Percentiles rank a stretch among this genome's conserved stretches.
These are phyloP conservation scores for Urtica urens DNA, from an alignment of 306 rosid species.

Conservation along the genomic window DNA sequence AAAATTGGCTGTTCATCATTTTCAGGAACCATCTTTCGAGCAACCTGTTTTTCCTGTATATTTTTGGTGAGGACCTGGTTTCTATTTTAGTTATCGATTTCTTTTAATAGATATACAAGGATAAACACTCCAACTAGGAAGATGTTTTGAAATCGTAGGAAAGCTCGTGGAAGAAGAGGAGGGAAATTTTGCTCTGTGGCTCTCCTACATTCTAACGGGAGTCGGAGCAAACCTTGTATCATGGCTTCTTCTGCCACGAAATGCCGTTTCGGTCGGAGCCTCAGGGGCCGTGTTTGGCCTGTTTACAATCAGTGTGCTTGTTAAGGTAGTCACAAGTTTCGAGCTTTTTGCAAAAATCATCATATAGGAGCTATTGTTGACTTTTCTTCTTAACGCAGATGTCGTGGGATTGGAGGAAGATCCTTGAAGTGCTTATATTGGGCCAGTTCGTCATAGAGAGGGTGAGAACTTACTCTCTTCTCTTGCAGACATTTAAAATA, in stretches of 20 bases:
- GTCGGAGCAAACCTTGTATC: slow-evolving; percentile 94
- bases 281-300: slow-evolving; percentile 97
- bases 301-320: slow-evolving; percentile 82
- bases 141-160: slow-evolving; percentile 51
- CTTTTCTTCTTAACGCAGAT: slow-evolving; percentile 34
- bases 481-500: neutral
- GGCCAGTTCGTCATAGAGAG: slow-evolving; percentile 89
- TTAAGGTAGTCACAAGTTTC: slow-evolving; percentile 43
- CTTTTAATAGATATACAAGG: too few relatives aligned
- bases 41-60: slow-evolving; percentile 94
- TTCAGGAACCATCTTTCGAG: slow-evolving; percentile 96
- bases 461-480: slow-evolving; percentile 31
- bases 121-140: too few relatives aligned
- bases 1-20: slow-evolving; percentile 16
- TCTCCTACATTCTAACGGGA: slow-evolving; percentile 79
- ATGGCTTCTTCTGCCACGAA: slow-evolving; percentile 84
- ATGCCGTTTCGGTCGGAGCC: slow-evolving; percentile 87
- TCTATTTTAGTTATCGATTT: neutral
- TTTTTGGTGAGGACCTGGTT: slow-evolving; percentile 62
- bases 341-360: neutral
- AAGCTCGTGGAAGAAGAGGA: slow-evolving; percentile 99
- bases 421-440: slow-evolving; percentile 91
- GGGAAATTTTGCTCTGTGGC: slow-evolving; percentile 86
- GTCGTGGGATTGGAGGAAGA: slow-evolving; percentile 99
- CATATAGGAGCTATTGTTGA: neutral